These are phyloP conservation scores for Ogataea neopini DNA, from an alignment of 805 yeast genomes.

Conservation along the genomic window DNA sequence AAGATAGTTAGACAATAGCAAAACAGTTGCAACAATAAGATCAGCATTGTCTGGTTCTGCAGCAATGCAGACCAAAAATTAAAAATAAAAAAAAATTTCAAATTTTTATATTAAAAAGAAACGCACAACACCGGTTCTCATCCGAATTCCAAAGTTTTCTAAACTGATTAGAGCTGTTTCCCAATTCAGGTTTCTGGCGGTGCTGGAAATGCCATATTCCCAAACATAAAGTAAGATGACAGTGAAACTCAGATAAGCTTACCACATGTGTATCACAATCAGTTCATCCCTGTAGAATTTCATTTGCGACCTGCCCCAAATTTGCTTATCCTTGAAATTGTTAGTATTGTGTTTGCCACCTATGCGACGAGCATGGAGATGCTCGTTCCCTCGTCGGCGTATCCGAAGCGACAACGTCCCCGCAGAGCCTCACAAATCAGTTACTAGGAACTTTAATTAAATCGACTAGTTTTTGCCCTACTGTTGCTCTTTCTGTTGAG, in stretches of 20 bases:
- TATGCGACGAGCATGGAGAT: no score
- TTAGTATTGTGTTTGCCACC: no score
- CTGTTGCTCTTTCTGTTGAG: not conserved
- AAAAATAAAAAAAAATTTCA: constrained; percentile 1
- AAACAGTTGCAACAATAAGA: not conserved
- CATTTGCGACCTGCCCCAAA: no score
- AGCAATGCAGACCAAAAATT: constrained; percentile 7
- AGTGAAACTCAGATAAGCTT: no score
- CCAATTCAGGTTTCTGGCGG: no score
- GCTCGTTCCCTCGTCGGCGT: not conserved
- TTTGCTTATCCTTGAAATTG: no score
- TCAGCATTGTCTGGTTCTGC: not conserved
- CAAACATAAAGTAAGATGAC: no score
- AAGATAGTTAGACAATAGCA: not conserved
- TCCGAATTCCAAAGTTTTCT: not conserved
- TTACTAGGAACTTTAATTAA: not conserved
- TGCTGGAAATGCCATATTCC: no score
- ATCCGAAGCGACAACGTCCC: not conserved
- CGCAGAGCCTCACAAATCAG: not conserved
- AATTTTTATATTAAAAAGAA: not conserved
- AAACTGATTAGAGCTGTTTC: no score
- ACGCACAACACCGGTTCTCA: not conserved
- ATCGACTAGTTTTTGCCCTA: not conserved
- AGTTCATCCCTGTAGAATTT: no score
- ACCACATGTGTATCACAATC: no score